These are phyloP conservation scores for Scleromitrula shiraiana DNA, from an alignment of 2,329 filamentous ascomycete genomes.

Conservation along the genomic window DNA sequence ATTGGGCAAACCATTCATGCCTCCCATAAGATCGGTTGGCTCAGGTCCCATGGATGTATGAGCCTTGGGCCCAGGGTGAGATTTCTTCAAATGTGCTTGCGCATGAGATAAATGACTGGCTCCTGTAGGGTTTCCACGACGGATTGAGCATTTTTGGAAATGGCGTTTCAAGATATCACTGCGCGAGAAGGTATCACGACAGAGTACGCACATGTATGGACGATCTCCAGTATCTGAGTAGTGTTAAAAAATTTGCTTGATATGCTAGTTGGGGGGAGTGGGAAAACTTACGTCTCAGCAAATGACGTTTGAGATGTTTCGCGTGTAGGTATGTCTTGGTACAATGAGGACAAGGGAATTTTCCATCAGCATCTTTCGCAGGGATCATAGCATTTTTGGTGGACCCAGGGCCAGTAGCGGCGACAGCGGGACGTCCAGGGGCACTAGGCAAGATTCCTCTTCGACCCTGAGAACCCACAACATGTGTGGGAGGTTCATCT, in stretches of 20 bases:
- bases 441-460: slow-evolving; percentile 87
- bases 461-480: slow-evolving; percentile 89
- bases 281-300: slow-evolving; percentile 77
- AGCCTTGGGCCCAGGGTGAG: slow-evolving; percentile 46
- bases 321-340: slow-evolving; percentile 97
- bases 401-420: slow-evolving; percentile 57
- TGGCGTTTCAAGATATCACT: slow-evolving; percentile 98
- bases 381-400: slow-evolving; percentile 79
- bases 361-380: slow-evolving; percentile 92
- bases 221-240: slow-evolving; percentile 84
- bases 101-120: slow-evolving; percentile 92
- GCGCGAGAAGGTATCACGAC: slow-evolving; percentile 94
- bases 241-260: slow-evolving; percentile 19
- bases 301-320: slow-evolving; percentile 94
- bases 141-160: slow-evolving; percentile 97
- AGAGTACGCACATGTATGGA: slow-evolving; percentile 96
- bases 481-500: slow-evolving; percentile 71
- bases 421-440: slow-evolving; percentile 73
- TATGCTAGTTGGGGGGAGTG: slow-evolving; percentile 6
- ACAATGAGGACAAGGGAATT: slow-evolving; percentile 96
- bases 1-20: slow-evolving; percentile 32
- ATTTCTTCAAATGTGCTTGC: slow-evolving; percentile 80
- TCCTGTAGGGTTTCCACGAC: slow-evolving; percentile 90
- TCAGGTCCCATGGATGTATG: slow-evolving; percentile 47
- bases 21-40: slow-evolving; percentile 41